Percentiles rank a stretch among this genome's conserved stretches.
These are phyloP conservation scores for Talaromyces liani DNA, from an alignment of 495 filamentous ascomycete species.

Conservation along the genomic window DNA sequence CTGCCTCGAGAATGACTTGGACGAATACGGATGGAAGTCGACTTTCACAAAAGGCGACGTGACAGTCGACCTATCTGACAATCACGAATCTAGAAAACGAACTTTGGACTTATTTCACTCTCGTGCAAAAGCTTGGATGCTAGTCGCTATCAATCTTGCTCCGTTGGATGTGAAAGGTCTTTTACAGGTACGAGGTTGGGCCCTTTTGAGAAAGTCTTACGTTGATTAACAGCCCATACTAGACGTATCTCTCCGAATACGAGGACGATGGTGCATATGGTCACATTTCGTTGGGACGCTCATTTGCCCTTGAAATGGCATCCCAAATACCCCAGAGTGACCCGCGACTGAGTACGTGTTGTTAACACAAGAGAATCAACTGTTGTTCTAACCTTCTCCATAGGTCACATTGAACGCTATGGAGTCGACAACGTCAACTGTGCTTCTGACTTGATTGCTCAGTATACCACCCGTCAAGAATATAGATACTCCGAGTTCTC, in stretches of 20 bases:
- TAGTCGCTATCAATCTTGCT: conserved; percentile 69
- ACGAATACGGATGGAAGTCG: conserved; percentile 82
- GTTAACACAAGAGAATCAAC: background rate
- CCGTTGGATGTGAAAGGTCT: conserved; percentile 93
- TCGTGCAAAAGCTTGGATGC: conserved; percentile 74
- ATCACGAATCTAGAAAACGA: conserved; percentile 66
- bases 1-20: conserved; percentile 87
- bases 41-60: conserved; percentile 68
- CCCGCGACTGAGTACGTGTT: conserved; percentile 58
- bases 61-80: conserved; percentile 82
- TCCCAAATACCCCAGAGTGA: conserved; percentile 80
- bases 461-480: conserved; percentile 94
- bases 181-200: conserved; percentile 47
- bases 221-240: conserved; percentile 11
- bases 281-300: conserved; percentile 86
- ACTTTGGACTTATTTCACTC: conserved; percentile 74
- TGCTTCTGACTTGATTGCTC: conserved; percentile 89
- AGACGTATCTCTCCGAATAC: conserved; percentile 90
- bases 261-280: conserved; percentile 82
- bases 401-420: conserved; percentile 61
- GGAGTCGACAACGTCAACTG: conserved; percentile 70
- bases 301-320: conserved; percentile 91
- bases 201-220: background rate
- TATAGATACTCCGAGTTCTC: conserved; percentile 73
- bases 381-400: background rate